These are phyloP conservation scores for Cladorrhinum sp. DNA, from an alignment of 2,329 filamentous ascomycete genomes.

Conservation along the genomic window DNA sequence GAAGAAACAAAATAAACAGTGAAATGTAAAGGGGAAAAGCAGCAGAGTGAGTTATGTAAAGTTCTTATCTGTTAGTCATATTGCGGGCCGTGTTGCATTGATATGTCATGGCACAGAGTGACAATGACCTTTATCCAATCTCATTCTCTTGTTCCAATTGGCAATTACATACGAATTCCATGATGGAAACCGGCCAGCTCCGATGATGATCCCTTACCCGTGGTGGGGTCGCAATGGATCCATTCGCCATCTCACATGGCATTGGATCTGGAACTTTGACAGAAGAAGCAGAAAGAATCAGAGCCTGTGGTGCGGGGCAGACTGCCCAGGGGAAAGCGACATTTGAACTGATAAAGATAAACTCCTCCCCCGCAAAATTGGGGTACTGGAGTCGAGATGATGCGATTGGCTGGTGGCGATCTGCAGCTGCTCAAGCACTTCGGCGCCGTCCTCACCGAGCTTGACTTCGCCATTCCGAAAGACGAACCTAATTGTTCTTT, in stretches of 20 bases:
- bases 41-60: not conserved
- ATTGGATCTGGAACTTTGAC: not conserved
- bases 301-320: constrained; percentile 5
- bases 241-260: not conserved
- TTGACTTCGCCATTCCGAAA: constrained; percentile 10
- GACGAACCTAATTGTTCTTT: not conserved
- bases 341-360: constrained; percentile 2
- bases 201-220: constrained; percentile 9
- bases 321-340: not conserved
- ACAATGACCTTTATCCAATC: not conserved
- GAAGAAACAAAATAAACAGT: not conserved
- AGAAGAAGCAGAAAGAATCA: not conserved
- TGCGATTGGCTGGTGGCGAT: constrained; percentile 14
- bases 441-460: constrained; percentile 20
- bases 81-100: not conserved
- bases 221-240: constrained; percentile 8
- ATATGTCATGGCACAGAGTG: not conserved
- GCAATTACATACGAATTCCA: not conserved
- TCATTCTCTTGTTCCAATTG: constrained; percentile 6
- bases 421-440: not conserved
- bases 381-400: constrained; percentile 16
- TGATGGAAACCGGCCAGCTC: constrained; percentile 23
- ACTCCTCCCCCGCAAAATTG: constrained; percentile 12
- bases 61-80: not conserved
- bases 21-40: not conserved